A percentile compares a stretch with the other conserved stretches of the same genome.
These are phyloP conservation scores for Xylaria sp. DNA, from an alignment of 2,329 filamentous ascomycete genomes.

Conservation along the genomic window DNA sequence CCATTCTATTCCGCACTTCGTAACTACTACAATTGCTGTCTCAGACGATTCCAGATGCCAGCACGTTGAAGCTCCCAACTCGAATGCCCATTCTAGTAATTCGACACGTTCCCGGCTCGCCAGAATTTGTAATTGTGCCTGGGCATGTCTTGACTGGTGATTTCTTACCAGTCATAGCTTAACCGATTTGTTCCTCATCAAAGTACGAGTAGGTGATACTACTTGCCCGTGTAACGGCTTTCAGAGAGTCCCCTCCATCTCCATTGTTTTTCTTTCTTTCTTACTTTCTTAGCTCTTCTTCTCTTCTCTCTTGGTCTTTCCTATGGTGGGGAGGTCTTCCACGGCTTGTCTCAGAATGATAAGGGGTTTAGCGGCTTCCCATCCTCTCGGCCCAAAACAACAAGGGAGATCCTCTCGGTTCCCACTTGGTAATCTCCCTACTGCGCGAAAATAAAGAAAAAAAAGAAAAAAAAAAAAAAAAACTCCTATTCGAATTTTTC, in stretches of 20 bases:
- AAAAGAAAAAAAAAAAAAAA: conserved; percentile 9
- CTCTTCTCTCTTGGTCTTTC: background rate
- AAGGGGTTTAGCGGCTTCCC: conserved; percentile 5
- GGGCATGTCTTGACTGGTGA: background rate
- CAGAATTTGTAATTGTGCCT: background rate
- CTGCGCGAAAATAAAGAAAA: conserved; percentile 28
- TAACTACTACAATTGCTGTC: background rate
- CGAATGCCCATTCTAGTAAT: background rate
- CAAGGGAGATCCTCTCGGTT: background rate
- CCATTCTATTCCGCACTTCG: no score
- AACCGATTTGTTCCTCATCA: background rate
- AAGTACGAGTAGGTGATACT: background rate
- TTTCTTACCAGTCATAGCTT: background rate
- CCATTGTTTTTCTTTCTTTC: background rate
- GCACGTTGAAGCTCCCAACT: background rate
- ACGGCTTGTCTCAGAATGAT: conserved; percentile 5
- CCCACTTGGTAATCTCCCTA: conserved; percentile 27
- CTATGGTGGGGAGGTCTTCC: background rate
- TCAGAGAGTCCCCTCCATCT: background rate
- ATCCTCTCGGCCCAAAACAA: conserved; percentile 14
- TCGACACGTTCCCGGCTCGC: background rate
- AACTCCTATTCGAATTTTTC: conserved; percentile 32
- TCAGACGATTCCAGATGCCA: background rate
- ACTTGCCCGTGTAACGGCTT: background rate
- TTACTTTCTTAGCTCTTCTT: background rate